Percentiles rank a stretch among this genome's conserved stretches.
Evolutionary conservation across 83 land plant genomes (phyloP).

Genomic region (Picea mariana): DNA sequence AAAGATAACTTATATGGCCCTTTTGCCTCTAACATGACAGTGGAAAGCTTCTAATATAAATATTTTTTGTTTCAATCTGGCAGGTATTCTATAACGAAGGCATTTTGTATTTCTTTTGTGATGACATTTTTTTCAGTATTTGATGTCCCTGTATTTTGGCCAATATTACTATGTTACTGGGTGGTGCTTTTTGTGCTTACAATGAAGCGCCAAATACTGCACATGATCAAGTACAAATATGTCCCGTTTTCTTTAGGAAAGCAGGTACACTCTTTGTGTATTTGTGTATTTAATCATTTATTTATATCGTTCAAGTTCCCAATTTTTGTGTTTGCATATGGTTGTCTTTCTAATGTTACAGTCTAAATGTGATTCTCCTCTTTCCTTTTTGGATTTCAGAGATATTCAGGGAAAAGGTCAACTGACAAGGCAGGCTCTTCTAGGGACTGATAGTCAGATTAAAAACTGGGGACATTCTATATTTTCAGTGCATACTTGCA

Average conservation of each 20-base stretch:
- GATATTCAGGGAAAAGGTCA: constrained; percentile 13
- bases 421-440: constrained; percentile 13
- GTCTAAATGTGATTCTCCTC: not conserved
- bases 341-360: not conserved
- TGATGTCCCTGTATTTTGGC: constrained; percentile 90
- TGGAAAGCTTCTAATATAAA: no score
- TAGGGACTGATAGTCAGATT: constrained; percentile 9
- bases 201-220: constrained; percentile 77
- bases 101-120: constrained; percentile 57
- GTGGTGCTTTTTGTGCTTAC: constrained; percentile 74
- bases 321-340: not conserved
- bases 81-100: constrained; percentile 85
- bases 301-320: not conserved
- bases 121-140: constrained; percentile 80
- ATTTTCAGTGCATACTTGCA: no score
- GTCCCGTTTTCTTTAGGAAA: constrained; percentile 70
- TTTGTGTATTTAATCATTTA: not conserved
- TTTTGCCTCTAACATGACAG: no score
- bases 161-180: constrained; percentile 75
- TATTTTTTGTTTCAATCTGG: not conserved
- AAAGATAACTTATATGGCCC: no score
- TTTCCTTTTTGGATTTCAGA: not conserved
- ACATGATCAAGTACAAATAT: constrained; percentile 81
- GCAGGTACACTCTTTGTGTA: constrained; percentile 37
- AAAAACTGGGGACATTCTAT: no score